Base-by-base conservation (phyloP, 768 basidiomycete species). In the Paxillus rubicundulus region DNA sequence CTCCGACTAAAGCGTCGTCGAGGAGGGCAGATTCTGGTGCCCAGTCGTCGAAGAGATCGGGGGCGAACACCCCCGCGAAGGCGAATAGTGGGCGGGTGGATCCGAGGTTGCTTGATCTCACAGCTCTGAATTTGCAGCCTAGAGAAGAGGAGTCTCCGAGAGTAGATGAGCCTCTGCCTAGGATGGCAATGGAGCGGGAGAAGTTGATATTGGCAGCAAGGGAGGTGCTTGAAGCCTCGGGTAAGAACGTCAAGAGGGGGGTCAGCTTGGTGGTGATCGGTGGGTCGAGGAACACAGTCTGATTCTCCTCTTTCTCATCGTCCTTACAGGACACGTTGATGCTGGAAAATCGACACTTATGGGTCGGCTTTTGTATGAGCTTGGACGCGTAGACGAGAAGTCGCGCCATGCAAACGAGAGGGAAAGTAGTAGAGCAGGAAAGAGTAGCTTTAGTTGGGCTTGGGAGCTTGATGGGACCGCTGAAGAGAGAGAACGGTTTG, bases 281-380 rank as follows among this genome's bases (percentile, higher is more conserved):
- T 96, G 65, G 59, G 74, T 45, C 14, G 32, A 50, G 36, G 36
- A 48, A 47, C 6, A 44, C 43, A 45, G 5, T 32, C 28, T 40
- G 38, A 45, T 10, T 30, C 33, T 40, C 21, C 47, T 44, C 43
- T 53, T 24, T 54, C 55, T 60, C 36, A 64, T 47, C 18, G 3
- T 41, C 46, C 32, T 42, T 40, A 43, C 60, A 98, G 96, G 97
- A 36, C 97, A 99, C 64, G 97, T 99, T 55, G 97, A 99, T 72
- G 97, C 97, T 16, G 97, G 97, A 21, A 99, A 99, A 70, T 97
- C 94, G 5, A 99, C 97, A 1, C 72, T 99, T 24, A 98, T 98
- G 92, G 97, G 97, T 2, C 78, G 96, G 50, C 63, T 99, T 53
- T 63, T 98, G 47, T 98, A 98, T 67, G 97, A 98, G 57, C 78